These are phyloP conservation scores for Cryptosporidium sp. DNA, from an alignment of 169 alveolate species.

Conservation along the genomic window DNA sequence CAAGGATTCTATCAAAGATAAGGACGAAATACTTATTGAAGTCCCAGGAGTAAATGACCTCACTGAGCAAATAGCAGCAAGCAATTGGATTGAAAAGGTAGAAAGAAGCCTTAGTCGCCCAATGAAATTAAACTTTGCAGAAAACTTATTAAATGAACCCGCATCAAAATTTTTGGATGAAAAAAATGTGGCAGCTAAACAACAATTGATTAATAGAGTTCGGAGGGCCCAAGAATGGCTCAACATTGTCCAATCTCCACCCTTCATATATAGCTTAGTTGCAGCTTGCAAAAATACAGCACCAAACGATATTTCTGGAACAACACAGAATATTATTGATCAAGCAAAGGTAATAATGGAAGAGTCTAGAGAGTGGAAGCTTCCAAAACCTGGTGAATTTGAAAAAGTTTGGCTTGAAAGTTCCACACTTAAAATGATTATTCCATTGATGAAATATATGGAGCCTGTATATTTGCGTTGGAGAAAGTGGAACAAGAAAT, in stretches of 20 bases:
- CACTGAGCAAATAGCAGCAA: constrained; percentile 71
- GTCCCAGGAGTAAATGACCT: constrained; percentile 58
- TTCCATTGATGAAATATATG: constrained; percentile 59
- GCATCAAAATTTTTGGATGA: constrained; percentile 68
- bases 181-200: constrained; percentile 40
- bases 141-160: constrained; percentile 60
- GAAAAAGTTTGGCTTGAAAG: constrained; percentile 69
- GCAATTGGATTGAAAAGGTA: constrained; percentile 74
- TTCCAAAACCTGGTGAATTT: constrained; percentile 65
- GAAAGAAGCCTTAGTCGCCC: constrained; percentile 65
- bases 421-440: constrained; percentile 32
- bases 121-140: constrained; percentile 64
- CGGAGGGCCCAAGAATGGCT: constrained; percentile 44
- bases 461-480: constrained; percentile 69
- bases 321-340: constrained; percentile 6
- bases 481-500: constrained; percentile 68
- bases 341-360: constrained; percentile 37
- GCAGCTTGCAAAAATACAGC: constrained; percentile 16
- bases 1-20: constrained; percentile 65
- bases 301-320: constrained; percentile 42
- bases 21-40: constrained; percentile 58
- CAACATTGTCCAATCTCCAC: constrained; percentile 46
- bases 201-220: constrained; percentile 61
- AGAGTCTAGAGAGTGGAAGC: constrained; percentile 16
- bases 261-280: constrained; percentile 47